Base-by-base conservation (phyloP, 352 stramenopile genomes). In the Peronospora tabacina region DNA sequence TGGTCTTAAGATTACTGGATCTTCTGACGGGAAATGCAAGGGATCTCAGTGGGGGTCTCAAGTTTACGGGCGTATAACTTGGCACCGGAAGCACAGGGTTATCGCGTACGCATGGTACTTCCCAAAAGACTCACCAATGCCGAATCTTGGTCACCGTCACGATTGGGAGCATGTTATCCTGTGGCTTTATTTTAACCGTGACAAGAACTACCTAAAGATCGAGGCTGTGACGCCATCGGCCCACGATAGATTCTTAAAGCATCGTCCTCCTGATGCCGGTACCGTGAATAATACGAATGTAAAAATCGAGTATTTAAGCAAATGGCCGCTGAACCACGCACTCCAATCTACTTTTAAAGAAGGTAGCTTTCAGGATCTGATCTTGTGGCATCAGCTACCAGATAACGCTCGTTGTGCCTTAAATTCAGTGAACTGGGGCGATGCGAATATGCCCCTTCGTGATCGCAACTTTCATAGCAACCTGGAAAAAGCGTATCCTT, bases 41-140 rank as follows among this genome's bases (percentile, higher is more conserved):
- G 53, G 53, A 1, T 55, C 53, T 19, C 38, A 24, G 7, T 51
- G 30, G 45, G 53, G 53, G 2, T 61, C 53, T 1, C 53, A 61
- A 5, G 39, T 55, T 9, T 60, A 60, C 44, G 45, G 37, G 0
- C 53, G 53, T 13, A 40, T 46, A 6, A 46, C 19, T 0, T 61
- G 53, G 45, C 13, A 36, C 22, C 19, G 19, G 1, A n/a, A n/a
- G n/a, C n/a, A n/a, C 19, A 62, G 48, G 42, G 56, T 44, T 32
- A 59, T 70, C 55, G 65, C 65, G 51, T 68, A 68, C 55, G 56
- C 54, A 15, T 70, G 62, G 62, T 75, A 75, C 55, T 72, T 75
- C 44, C 59, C 66, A 13, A 75, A 72, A 51, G 66, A 75, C 52
- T 59, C 59, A 26, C 62, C 62, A 20, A 62, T 44, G 9, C 45